phyloP scores from a whole-genome alignment of 371 early-diverging fungal genomes.

The Actinomucor elegans region DNA sequence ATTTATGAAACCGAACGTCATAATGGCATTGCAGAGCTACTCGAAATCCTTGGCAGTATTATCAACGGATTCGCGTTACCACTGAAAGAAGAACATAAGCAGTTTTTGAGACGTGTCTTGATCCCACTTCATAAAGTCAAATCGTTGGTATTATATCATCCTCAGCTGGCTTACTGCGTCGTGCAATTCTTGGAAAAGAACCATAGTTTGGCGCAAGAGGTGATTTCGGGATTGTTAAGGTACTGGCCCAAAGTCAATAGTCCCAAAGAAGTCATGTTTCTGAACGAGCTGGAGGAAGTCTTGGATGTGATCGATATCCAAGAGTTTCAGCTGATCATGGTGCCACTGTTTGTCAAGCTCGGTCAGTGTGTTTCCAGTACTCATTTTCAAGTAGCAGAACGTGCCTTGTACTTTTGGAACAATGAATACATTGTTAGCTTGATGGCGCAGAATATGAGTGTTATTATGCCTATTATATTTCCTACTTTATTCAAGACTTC shows the following conservation, averaged over 20 bases:
- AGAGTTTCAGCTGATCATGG: conserved; percentile 87
- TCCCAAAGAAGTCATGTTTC: conserved; percentile 97
- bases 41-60: conserved; percentile 96
- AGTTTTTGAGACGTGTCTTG: conserved; percentile 88
- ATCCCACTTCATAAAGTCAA: conserved; percentile 95
- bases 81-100: conserved; percentile 96
- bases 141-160: conserved; percentile 89
- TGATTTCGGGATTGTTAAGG: conserved; percentile 80
- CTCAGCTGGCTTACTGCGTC: conserved; percentile 95
- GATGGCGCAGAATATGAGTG: conserved; percentile 86
- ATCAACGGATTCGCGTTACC: conserved; percentile 98
- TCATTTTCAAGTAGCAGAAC: conserved; percentile 96
- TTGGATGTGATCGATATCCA: conserved; percentile 89
- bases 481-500: conserved; percentile 88
- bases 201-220: conserved; percentile 83
- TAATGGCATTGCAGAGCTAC: conserved; percentile 95
- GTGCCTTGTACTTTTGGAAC: conserved; percentile 96
- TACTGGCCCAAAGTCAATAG: conserved; percentile 98
- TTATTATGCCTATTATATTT: conserved; percentile 92
- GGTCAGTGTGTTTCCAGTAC: conserved; percentile 93
- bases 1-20: conserved; percentile 95
- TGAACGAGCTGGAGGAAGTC: conserved; percentile 95
- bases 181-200: conserved; percentile 98
- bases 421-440: conserved; percentile 94
- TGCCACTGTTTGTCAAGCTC: conserved; percentile 89